Evolutionary conservation across 306 rosid species (phyloP), one percentile per base, ranked within the genome.

Genomic region (Nissolia schottii): DNA sequence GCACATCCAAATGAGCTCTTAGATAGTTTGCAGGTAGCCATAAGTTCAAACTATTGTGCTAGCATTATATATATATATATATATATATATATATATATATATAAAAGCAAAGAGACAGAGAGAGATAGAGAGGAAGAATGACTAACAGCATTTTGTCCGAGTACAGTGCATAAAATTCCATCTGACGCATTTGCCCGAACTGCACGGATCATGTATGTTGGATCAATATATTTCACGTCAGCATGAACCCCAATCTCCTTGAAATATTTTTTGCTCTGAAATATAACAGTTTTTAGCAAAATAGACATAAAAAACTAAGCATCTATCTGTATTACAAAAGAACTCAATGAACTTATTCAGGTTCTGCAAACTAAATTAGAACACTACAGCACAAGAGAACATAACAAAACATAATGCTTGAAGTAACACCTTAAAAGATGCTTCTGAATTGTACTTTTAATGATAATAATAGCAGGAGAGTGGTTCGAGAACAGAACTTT

Each of bases 71-170:
- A 19, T 1, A 40, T 9, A 40, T 40, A 40, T 40, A 41, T 12
- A 3, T 6, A 43, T 49, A 19, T 1, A 40, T 9, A 40, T 40
- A 40, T 40, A 41, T 12, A 3, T 6, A 12, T 12, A 41, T 3
- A 41, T 2, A 12, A 3, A n/a, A 13, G 16, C 18, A n/a, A n/a
- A 41, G n/a, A 70, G 67, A 22, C 22, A 70, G 35, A 14, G 64
- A 67, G 64, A 72, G 78, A 67, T 60, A 72, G 78, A 60, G 71
- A 20, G 69, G 9, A 43, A 41, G 69, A 77, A 50, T 48, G 69
- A 89, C 96, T 85, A 65, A 95, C 99, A 14, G 99, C 97, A 80
- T 95, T 95, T 83, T 95, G 99, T 64, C 99, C 97, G 35, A 95
- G 87, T 53, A 95, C 99, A 32, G 99, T 80, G 64, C 99, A 95